A percentile compares a stretch with the other conserved stretches of the same genome.
phyloP scores from a whole-genome alignment of 805 yeast genomes.

The Clavispora phyllophila region DNA sequence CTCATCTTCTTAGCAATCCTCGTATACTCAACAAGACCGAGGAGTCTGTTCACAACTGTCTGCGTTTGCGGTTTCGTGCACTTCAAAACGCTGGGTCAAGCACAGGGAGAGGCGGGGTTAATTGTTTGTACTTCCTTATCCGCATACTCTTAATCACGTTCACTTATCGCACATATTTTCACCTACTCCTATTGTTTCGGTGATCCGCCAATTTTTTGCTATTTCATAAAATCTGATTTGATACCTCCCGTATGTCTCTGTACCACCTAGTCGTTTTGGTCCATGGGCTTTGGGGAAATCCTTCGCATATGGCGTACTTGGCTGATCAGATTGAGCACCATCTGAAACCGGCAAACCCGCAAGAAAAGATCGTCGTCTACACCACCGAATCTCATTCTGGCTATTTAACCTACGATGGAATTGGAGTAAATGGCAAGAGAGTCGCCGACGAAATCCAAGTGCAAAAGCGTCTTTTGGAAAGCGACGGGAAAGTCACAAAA shows the following conservation, averaged over 20 bases:
- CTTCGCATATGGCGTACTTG: conserved; percentile 8
- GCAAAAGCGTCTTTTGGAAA: conserved; percentile 14
- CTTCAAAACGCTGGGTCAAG: no score
- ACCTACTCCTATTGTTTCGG: no score
- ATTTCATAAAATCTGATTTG: not conserved
- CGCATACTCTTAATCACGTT: not conserved
- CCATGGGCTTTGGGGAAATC: conserved; percentile 53
- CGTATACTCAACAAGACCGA: no score
- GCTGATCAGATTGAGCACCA: conserved; percentile 6
- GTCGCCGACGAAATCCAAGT: conserved; percentile 59
- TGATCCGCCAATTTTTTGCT: no score
- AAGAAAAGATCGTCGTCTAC: conserved; percentile 36
- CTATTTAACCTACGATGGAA: conserved; percentile 79
- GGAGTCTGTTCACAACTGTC: no score
- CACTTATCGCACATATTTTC: not conserved
- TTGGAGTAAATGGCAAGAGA: conserved; percentile 76
- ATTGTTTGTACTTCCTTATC: no score
- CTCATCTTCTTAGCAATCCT: no score
- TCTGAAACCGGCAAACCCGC: conserved; percentile 16
- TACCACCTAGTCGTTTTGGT: conserved; percentile 66
- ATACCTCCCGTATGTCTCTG: conserved; percentile 15
- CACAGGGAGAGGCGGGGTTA: no score
- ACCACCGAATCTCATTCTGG: conserved; percentile 62
- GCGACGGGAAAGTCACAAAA: conserved; percentile 39
- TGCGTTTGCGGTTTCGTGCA: no score